Evolutionary conservation across 164 flowering plant genomes (phyloP).

Genomic region (Pachysandra terminalis): DNA sequence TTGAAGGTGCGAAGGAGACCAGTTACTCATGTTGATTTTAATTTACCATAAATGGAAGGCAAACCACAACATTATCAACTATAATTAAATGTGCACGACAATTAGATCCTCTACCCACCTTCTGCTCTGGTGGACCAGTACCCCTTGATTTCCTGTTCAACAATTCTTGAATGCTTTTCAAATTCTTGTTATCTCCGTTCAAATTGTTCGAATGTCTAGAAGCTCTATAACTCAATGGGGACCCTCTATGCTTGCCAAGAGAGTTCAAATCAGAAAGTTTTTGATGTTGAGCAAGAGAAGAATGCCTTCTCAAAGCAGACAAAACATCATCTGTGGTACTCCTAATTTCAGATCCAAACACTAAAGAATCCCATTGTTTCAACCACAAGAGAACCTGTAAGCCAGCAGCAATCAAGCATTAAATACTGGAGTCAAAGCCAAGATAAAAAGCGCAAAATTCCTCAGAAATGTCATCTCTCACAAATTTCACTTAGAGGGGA

Average conservation of each 20-base stretch:
- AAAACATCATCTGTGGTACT: constrained; percentile 78
- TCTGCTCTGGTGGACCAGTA: constrained; percentile 73
- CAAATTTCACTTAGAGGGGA: background rate
- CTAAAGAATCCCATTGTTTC: constrained; percentile 96
- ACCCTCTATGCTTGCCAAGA: constrained; percentile 36
- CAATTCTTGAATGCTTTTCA: constrained; percentile 35
- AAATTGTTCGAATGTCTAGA: constrained; percentile 22
- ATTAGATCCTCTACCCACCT: constrained; percentile 41
- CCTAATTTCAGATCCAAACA: constrained; percentile 88
- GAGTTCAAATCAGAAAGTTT: constrained; percentile 36
- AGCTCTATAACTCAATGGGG: constrained; percentile 25
- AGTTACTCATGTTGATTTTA: background rate
- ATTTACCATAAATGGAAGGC: background rate
- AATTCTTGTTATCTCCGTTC: constrained; percentile 28
- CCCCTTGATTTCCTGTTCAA: constrained; percentile 42
- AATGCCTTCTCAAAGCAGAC: constrained; percentile 77
- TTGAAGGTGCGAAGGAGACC: too few species aligned
- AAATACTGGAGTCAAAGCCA: constrained; percentile 5
- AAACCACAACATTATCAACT: background rate
- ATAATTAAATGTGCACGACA: background rate
- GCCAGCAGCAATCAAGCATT: constrained; percentile 8
- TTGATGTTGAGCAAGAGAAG: constrained; percentile 51
- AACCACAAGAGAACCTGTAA: constrained; percentile 88
- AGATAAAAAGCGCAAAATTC: constrained; percentile 1
- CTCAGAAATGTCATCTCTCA: background rate